These are phyloP conservation scores for Entomortierella beljakovae DNA, from an alignment of 192 early-diverging fungal species.

Conservation along the genomic window DNA sequence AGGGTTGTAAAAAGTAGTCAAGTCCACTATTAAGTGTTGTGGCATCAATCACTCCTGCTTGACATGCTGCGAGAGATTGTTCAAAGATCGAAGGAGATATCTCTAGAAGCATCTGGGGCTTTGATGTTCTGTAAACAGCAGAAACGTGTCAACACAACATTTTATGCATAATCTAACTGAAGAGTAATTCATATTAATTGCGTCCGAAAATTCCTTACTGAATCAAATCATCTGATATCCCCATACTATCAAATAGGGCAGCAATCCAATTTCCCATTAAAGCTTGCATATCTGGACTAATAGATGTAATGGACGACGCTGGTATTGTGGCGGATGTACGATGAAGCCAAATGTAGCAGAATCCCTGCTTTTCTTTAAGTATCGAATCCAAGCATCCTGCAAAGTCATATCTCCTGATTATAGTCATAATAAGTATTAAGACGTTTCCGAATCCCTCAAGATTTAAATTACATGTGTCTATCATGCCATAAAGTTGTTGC, in stretches of 20 bases:
- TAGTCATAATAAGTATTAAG: constrained; percentile 40
- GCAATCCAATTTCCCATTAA: constrained; percentile 48
- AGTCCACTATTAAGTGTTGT: constrained; percentile 40
- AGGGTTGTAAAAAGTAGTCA: constrained; percentile 49
- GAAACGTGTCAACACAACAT: too few species aligned
- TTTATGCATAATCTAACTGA: too few species aligned
- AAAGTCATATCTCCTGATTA: constrained; percentile 47
- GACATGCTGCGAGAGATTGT: constrained; percentile 49
- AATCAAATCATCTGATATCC: constrained; percentile 52
- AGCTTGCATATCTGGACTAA: constrained; percentile 38
- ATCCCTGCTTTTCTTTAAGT: constrained; percentile 33
- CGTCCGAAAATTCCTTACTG: constrained; percentile 25
- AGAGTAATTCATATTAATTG: too few species aligned
- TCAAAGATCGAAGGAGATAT: constrained; percentile 49
- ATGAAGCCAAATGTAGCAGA: constrained; percentile 46
- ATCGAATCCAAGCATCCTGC: constrained; percentile 30
- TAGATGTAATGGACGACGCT: constrained; percentile 22
- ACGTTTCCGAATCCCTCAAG: constrained; percentile 43
- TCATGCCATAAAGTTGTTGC: neutral
- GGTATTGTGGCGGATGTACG: constrained; percentile 47
- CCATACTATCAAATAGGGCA: constrained; percentile 50
- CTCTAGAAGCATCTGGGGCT: constrained; percentile 49
- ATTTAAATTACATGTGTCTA: constrained; percentile 53
- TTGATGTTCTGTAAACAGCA: constrained; percentile 25
- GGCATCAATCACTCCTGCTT: constrained; percentile 46